Percentiles rank a stretch among this genome's conserved stretches.
phyloP scores from a whole-genome alignment of 805 yeast species.

The Pichia occidentalis region DNA sequence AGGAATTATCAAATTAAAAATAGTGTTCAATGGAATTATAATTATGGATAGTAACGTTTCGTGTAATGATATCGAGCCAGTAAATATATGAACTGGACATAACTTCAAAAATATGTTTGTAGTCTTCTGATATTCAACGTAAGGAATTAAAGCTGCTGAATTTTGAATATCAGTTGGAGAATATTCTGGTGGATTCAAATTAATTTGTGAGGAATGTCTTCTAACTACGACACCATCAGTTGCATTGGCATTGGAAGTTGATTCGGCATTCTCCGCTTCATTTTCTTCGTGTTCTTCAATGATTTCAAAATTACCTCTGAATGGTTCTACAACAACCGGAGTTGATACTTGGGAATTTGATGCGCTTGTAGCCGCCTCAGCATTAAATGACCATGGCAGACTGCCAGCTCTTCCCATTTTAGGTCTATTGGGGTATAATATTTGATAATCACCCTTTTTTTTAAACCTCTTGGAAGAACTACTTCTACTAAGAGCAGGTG shows the following conservation, averaged over 20 bases:
- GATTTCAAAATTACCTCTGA: too few species aligned
- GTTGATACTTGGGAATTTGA: too few species aligned
- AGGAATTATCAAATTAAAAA: slow-evolving; percentile 25
- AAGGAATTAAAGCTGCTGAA: slow-evolving; percentile 5
- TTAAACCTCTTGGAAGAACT: not conserved
- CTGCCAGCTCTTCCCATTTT: not conserved
- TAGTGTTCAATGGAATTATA: slow-evolving; percentile 22
- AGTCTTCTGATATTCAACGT: slow-evolving; percentile 9
- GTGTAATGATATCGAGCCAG: slow-evolving; percentile 13
- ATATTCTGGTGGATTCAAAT: too few species aligned
- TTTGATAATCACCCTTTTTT: slow-evolving; percentile 5
- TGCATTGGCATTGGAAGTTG: too few species aligned
- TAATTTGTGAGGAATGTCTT: too few species aligned
- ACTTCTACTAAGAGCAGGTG: not conserved
- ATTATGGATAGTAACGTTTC: slow-evolving; percentile 23
- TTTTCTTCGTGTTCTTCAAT: too few species aligned
- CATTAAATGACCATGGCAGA: too few species aligned
- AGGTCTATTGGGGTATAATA: slow-evolving; percentile 2
- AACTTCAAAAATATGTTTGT: slow-evolving; percentile 11
- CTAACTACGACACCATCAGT: too few species aligned
- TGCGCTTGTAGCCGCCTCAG: too few species aligned
- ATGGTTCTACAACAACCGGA: too few species aligned
- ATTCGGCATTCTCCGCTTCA: too few species aligned
- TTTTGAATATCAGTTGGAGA: not conserved
- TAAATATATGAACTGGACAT: slow-evolving; percentile 10